phyloP scores from a whole-genome alignment of 768 basidiomycete genomes.

The Mycena maculata region DNA sequence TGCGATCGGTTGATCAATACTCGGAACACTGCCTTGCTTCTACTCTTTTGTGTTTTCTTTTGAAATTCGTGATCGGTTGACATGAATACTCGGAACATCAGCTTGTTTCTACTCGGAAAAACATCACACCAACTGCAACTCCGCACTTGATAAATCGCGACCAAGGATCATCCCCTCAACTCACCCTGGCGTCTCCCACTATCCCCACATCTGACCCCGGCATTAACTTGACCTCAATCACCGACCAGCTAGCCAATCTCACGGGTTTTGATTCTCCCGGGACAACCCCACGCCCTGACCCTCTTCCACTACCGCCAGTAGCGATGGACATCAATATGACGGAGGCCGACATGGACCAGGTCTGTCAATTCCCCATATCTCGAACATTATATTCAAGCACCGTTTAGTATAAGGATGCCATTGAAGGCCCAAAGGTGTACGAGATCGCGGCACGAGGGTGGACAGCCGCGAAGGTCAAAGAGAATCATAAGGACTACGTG shows the following conservation, averaged over 20 bases:
- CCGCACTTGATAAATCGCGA: no score
- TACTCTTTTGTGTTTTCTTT: no score
- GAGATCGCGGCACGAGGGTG: not conserved
- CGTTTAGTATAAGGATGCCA: not conserved
- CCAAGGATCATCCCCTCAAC: no score
- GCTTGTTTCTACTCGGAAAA: no score
- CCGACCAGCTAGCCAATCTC: not conserved
- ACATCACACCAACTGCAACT: no score
- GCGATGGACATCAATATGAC: not conserved
- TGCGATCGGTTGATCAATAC: no score
- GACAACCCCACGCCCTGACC: not conserved
- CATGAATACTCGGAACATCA: no score
- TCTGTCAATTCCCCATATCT: not conserved
- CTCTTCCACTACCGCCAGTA: no score
- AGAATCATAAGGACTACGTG: not conserved
- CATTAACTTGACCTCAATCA: not conserved
- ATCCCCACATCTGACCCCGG: no score
- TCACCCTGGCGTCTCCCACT: no score
- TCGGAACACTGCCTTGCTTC: no score
- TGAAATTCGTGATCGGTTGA: no score
- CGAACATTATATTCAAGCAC: not conserved
- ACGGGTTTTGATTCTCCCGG: not conserved
- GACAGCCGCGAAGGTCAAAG: not conserved
- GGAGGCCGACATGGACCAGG: not conserved
- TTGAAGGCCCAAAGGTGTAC: not conserved